Percentiles rank a stretch among this genome's conserved stretches.
Conservation (phyloP, 164 flowering plant genomes). For the Aristolochia contorta region DNA sequence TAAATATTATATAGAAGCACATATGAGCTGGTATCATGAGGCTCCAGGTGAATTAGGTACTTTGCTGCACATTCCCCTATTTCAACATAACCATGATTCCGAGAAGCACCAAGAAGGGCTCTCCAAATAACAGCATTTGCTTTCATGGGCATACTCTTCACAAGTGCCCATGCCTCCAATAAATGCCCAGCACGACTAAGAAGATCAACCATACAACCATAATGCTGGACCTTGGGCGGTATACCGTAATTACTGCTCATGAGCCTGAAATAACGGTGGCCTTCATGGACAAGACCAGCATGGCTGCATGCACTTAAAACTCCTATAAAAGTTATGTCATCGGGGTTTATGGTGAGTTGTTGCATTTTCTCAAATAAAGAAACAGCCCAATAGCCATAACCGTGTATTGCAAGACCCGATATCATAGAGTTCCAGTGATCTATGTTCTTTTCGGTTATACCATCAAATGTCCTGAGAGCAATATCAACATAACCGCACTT, state of each 20-base stretch:
- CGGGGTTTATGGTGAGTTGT: neutral
- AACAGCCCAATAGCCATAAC: slow-evolving; percentile 4
- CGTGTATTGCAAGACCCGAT: slow-evolving; percentile 11
- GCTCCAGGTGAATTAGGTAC: slow-evolving; percentile 7
- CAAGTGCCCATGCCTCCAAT: slow-evolving; percentile 7
- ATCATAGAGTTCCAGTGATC: slow-evolving; percentile 14
- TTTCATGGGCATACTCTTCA: slow-evolving; percentile 8
- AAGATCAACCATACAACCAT: slow-evolving; percentile 16
- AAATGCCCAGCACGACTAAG: slow-evolving; percentile 11
- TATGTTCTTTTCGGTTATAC: slow-evolving; percentile 1
- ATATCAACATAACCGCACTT: slow-evolving; percentile 14
- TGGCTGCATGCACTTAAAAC: slow-evolving; percentile 16
- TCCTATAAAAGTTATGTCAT: slow-evolving; percentile 11
- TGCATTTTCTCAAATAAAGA: slow-evolving; percentile 9
- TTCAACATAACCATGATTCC: slow-evolving; percentile 6
- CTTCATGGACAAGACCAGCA: slow-evolving; percentile 12
- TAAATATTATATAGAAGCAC: slow-evolving; percentile 12
- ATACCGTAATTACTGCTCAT: slow-evolving; percentile 7
- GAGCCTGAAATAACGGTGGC: slow-evolving; percentile 5
- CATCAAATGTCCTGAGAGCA: slow-evolving; percentile 3
- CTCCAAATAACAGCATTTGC: slow-evolving; percentile 13
- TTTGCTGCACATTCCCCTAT: slow-evolving; percentile 14
- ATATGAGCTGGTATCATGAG: slow-evolving; percentile 10
- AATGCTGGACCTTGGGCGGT: slow-evolving; percentile 11
- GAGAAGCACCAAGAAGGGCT: slow-evolving; percentile 9